Evolutionary conservation across 768 basidiomycete species (phyloP), one percentile per base, ranked within the genome.

Genomic region (Stropharia rugosoannulata): DNA sequence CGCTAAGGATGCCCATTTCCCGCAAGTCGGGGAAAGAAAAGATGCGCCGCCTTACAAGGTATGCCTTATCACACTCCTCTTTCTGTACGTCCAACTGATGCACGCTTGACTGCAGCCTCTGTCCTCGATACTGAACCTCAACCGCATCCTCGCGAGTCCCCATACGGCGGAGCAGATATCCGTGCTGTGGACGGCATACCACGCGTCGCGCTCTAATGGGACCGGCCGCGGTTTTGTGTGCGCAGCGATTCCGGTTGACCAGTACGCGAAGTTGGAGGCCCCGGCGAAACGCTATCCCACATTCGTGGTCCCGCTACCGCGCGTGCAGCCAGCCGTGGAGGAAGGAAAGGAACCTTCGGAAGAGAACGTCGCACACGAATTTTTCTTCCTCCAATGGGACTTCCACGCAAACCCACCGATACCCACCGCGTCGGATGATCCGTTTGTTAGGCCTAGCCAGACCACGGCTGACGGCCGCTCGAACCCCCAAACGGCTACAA

Each of bases 361-460:
- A 58, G 60, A 64, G 35, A 68, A 74, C 7, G 70, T 68, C 5
- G 85, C 87, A 1, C 84, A 87, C 65, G 92, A 93, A 65, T 90
- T 93, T 66, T 93, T 86, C 70, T 87, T 86, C 65, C 75, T 98
- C 56, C 89, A 99, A 69, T 98, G 97, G 96, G 79, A 80, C 38
- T 89, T 96, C 68, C 87, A 96, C 66, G 83, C 81, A 6, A 72
- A 83, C 0, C 92, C 93, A 0, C 80, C 79, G 1, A 70, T 77
- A 4, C 88, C 90, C 5, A 71, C 76, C 1, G 66, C 75, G n/a
- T 66, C 62, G 13, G 71, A 75, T 39, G 76, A 85, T 63, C 73
- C 75, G 4, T 83, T 84, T 67, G 60, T 73, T 43, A 68, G 73
- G 56, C 67, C 75, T 5, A 56, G 62, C 32, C 54, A 62, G 16